Conservation (phyloP, 2,329 filamentous ascomycete genomes). For the Fusarium sp. region DNA sequence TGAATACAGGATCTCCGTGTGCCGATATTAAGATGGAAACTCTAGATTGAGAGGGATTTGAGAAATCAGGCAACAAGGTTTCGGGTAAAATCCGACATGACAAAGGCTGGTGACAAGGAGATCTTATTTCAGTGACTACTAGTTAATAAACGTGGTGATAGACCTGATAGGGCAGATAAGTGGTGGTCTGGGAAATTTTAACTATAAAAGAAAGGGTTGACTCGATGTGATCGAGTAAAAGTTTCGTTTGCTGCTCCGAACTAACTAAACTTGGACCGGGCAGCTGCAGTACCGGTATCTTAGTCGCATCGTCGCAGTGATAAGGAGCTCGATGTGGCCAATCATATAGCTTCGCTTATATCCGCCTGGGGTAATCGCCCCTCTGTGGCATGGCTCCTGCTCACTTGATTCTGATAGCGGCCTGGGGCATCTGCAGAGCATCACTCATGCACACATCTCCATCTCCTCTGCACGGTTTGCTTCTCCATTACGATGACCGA, state of each 20-base stretch:
- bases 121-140: slow-evolving; percentile 31
- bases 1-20: not conserved
- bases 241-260: slow-evolving; percentile 32
- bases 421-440: slow-evolving; percentile 38
- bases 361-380: slow-evolving; percentile 46
- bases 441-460: slow-evolving; percentile 24
- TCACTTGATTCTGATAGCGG: slow-evolving; percentile 36
- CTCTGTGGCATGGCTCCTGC: slow-evolving; percentile 35
- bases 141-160: slow-evolving; percentile 19
- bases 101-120: slow-evolving; percentile 18
- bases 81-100: slow-evolving; percentile 29
- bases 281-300: slow-evolving; percentile 39
- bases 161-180: slow-evolving; percentile 36
- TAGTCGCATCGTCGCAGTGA: slow-evolving; percentile 34
- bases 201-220: slow-evolving; percentile 51
- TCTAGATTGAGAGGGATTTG: slow-evolving; percentile 4
- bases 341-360: slow-evolving; percentile 28
- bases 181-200: slow-evolving; percentile 19
- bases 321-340: slow-evolving; percentile 39
- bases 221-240: slow-evolving; percentile 64
- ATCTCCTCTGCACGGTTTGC: not conserved
- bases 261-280: slow-evolving; percentile 32
- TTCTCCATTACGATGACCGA: not conserved
- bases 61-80: slow-evolving; percentile 15
- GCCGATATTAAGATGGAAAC: slow-evolving; percentile 16